Base-by-base conservation (phyloP, 176 grass and related monocot species). In the Raddia guianensis region DNA sequence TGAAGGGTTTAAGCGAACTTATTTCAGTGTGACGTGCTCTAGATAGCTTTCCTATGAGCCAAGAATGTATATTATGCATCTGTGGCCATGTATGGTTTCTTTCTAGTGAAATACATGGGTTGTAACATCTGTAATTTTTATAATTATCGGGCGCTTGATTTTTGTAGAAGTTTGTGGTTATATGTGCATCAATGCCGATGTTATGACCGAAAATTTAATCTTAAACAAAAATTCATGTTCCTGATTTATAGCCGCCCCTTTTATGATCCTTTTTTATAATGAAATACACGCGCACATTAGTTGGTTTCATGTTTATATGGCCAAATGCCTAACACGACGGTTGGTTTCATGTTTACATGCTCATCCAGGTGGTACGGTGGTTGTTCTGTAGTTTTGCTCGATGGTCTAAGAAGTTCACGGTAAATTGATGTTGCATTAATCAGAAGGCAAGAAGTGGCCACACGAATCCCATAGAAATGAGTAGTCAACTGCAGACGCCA, bases 341-440 rank as follows among this genome's bases (percentile, higher is more conserved):
- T 14, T 50, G 12, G 6, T 32, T 5, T 49, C 7, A 72, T 52
- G 21, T 70, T 70, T 12, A 5, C 68, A 9, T 14, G 5, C 21
- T 49, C 68, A 15, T 27, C 44, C 68, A n/a, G 11, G 50, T 46
- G 37, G 19, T 55, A 56, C 51, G 33, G 46, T 12, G 16, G 4
- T 55, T 44, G 50, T 68, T 44, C 45, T 40, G 37, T 40, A 40
- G 37, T 40, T 80, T 80, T 44, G 77, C 50, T 8, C 21, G 59
- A 60, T 48, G 6, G 43, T 80, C 18, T 54, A 53, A 37, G 19
- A 57, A 57, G 37, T 55, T 20, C 12, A 15, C 55, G 18, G 12
- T 18, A 57, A 6, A 70, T 70, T 48, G 37, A 5, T 3, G 37
- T 75, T 35, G 73, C 58, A 35, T 18, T 14, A 48, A 37, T 40